Evolutionary conservation across 1,284 basidiomycete species (phyloP), one percentile per base, ranked within the genome.

Genomic region (Pseudozyma tsukubaensis): DNA sequence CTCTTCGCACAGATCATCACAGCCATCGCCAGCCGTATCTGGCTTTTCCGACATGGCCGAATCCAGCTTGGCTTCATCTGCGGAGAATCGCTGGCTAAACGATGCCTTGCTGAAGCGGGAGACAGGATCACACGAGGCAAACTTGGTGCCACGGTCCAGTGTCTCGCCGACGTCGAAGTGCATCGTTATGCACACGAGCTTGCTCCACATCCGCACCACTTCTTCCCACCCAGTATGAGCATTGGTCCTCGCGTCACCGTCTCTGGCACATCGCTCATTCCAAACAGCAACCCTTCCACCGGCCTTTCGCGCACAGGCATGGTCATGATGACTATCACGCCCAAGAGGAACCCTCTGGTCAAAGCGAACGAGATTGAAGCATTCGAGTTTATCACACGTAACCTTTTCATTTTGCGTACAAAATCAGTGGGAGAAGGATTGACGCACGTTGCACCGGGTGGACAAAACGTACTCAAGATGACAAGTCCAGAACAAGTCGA

Each of bases 1-100:
- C 74, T 84, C 8, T 80, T 77, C 51, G 78, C 80, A 0, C 83
- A 84, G 65, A 69, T 83, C 44, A 40, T 79, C n/a, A 43, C 72
- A 24, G 76, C 76, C 16, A 79, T 81, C 21, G 74, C 78, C 0
- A 76, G 44, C 29, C 69, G 82, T 6, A 58, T 44, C 39, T 84
- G 83, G 83, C 66, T 82, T 19, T 84, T 79, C 63, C 72, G 76
- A 48, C 77, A 76, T 37, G 76, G 77, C 0, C 74, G 82, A 0
- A 53, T 84, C 19, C 57, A 74, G 37, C 62, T 84, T 34, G 70
- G 56, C 0, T 78, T 83, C 39, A 63, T 82, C 2, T 80, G 77
- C n/a, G 79, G 80, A 9, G 80, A 83, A 29, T 59, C 74, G 16
- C 57, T 83, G 1, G 77, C 79, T 0, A 66, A 70, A 62, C 70